These are phyloP conservation scores for Ceratocystis diversiconidia DNA, from an alignment of 2,329 filamentous ascomycete species.

Conservation along the genomic window DNA sequence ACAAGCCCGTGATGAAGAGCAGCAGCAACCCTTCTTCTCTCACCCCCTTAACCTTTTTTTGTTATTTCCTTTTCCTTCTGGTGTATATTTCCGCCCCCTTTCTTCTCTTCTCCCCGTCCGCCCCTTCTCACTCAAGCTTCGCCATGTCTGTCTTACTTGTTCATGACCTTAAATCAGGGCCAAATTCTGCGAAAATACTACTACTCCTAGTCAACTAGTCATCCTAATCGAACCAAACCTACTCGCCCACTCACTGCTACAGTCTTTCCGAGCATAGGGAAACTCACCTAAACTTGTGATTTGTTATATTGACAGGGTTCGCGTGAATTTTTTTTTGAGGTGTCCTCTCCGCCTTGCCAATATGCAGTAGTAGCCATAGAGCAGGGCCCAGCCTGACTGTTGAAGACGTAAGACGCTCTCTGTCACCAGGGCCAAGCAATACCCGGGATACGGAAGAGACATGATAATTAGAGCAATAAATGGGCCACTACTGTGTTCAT, in stretches of 20 bases:
- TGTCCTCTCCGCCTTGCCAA: not conserved
- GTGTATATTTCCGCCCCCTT: constrained; percentile 1
- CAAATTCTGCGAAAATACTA: not conserved
- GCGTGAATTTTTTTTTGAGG: not conserved
- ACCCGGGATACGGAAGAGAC: not conserved
- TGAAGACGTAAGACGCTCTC: not conserved
- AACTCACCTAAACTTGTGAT: too few relatives aligned
- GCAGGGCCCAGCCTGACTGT: not conserved
- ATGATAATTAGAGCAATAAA: not conserved
- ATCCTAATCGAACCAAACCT: too few relatives aligned
- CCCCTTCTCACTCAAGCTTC: not conserved
- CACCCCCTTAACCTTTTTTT: too few relatives aligned
- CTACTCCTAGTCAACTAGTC: not conserved
- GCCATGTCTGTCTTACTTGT: not conserved
- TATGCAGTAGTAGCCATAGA: not conserved
- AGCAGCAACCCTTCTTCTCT: not conserved
- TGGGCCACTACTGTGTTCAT: too few relatives aligned
- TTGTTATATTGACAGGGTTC: not conserved
- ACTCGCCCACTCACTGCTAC: too few relatives aligned
- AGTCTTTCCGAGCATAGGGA: too few relatives aligned
- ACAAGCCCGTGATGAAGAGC: not conserved
- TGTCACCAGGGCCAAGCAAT: not conserved
- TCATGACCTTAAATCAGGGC: not conserved
- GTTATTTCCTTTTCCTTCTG: not conserved
- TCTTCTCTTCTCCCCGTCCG: not conserved